phyloP scores from a whole-genome alignment of 1,284 basidiomycete genomes.

The Cryptococcus floricola region DNA sequence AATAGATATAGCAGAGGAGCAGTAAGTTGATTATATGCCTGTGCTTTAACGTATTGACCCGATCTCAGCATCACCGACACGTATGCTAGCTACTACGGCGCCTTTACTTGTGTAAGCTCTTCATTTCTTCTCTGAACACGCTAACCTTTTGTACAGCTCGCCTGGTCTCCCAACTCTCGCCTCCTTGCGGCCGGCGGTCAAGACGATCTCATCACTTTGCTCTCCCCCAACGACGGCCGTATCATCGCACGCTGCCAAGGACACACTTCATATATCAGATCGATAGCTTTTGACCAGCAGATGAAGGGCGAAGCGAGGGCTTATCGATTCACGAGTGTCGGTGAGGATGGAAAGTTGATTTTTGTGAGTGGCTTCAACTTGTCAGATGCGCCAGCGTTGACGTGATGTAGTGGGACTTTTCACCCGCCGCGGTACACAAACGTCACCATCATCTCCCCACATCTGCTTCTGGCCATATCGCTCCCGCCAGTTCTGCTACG shows the following conservation, averaged over 20 bases:
- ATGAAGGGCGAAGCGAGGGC: constrained; percentile 76
- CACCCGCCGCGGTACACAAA: constrained; percentile 53
- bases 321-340: constrained; percentile 86
- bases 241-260: constrained; percentile 96
- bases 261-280: constrained; percentile 88
- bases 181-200: constrained; percentile 88
- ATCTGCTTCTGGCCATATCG: constrained; percentile 30
- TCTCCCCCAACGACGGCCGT: constrained; percentile 80
- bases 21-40: constrained; percentile 54
- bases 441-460: constrained; percentile 40
- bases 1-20: constrained; percentile 77
- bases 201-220: constrained; percentile 82
- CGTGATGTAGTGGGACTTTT: constrained; percentile 76
- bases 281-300: constrained; percentile 77
- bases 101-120: constrained; percentile 61
- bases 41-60: neutral
- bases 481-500: neutral
- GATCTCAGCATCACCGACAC: constrained; percentile 70
- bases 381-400: neutral
- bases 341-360: constrained; percentile 89
- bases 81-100: constrained; percentile 87
- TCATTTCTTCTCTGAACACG: neutral
- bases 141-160: constrained; percentile 50
- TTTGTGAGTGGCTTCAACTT: constrained; percentile 55
- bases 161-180: constrained; percentile 92